Percentiles rank a stretch among this genome's conserved stretches.
Evolutionary conservation across 2,329 filamentous ascomycete genomes (phyloP).

Genomic region (Cadophora luteo-olivacea): DNA sequence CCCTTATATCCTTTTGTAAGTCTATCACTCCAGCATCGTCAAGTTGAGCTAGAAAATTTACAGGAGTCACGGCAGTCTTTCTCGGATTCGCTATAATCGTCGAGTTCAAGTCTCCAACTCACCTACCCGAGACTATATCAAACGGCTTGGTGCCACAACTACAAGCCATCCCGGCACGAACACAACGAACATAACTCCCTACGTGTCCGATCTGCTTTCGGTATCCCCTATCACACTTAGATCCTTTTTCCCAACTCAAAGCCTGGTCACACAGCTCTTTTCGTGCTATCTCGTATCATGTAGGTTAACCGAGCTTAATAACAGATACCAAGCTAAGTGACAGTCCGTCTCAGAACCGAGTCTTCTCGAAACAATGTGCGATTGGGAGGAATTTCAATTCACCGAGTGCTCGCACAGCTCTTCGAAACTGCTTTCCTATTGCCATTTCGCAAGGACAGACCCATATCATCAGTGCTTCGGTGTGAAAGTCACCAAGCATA

Average conservation of each 20-base stretch:
- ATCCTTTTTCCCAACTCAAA: neutral
- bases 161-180: too few species aligned
- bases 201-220: neutral
- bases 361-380: slow-evolving; percentile 61
- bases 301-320: neutral
- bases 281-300: neutral
- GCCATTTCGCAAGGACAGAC: slow-evolving; percentile 78
- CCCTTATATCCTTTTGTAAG: neutral
- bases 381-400: slow-evolving; percentile 74
- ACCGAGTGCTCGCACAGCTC: slow-evolving; percentile 64
- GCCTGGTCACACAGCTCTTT: neutral
- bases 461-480: slow-evolving; percentile 72
- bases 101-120: neutral
- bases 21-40: neutral
- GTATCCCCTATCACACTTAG: neutral
- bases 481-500: slow-evolving; percentile 68
- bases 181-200: too few species aligned
- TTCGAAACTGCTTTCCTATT: slow-evolving; percentile 69
- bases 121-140: too few species aligned
- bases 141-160: too few species aligned
- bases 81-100: neutral
- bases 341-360: neutral
- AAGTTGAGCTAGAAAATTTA: neutral
- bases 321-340: neutral
- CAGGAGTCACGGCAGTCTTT: neutral